Conservation (phyloP, 225 moss, liverwort and hornwort genomes). For the Sphagnum tenellum region DNA sequence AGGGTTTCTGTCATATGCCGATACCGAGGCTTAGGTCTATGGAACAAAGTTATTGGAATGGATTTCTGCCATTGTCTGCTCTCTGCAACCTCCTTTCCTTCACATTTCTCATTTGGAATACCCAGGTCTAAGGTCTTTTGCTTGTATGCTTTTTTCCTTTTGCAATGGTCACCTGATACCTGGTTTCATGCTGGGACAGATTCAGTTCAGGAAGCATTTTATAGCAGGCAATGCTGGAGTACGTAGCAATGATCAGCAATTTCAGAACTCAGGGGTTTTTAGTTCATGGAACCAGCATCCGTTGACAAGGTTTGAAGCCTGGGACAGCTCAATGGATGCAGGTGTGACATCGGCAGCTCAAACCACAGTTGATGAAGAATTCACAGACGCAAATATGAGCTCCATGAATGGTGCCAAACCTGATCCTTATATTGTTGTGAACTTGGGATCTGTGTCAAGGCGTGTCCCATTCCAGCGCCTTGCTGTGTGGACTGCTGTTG, state of each 20-base stretch:
- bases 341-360: neutral
- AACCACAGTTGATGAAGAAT: neutral
- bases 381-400: neutral
- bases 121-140: too few species aligned
- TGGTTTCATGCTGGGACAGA: neutral
- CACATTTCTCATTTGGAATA: neutral
- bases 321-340: conserved; percentile 6
- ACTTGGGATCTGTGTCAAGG: conserved; percentile 40
- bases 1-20: too few species aligned
- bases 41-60: too few species aligned
- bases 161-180: too few species aligned
- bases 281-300: conserved; percentile 2
- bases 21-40: too few species aligned
- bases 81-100: too few species aligned
- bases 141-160: neutral
- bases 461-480: conserved; percentile 44
- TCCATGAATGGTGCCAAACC: conserved; percentile 22
- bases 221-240: neutral
- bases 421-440: conserved; percentile 46
- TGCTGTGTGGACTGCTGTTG: conserved; percentile 39
- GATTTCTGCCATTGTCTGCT: too few species aligned
- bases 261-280: conserved; percentile 1
- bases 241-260: neutral
- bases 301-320: conserved; percentile 4
- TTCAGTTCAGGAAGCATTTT: neutral